Conservation (phyloP, 163 green algal genomes). For the Coccomyxa subellipsoidea region DNA sequence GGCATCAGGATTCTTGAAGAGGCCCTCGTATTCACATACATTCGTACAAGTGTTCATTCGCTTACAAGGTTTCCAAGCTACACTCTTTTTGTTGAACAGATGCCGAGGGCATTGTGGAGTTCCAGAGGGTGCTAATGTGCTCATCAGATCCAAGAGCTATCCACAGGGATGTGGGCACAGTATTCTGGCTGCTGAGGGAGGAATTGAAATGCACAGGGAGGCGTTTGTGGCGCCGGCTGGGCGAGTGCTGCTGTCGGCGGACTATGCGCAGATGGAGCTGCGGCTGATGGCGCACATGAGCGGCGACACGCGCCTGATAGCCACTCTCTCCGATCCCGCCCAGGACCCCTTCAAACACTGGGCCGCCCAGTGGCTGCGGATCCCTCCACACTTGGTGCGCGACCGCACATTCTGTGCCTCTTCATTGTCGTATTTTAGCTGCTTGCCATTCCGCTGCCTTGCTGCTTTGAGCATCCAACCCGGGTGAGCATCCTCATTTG, state of each 20-base stretch:
- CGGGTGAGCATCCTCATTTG: too few relatives aligned
- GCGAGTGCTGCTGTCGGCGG: slow-evolving; percentile 65
- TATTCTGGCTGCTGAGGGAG: too few relatives aligned
- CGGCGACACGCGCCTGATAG: slow-evolving; percentile 59
- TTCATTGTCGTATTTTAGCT: neutral
- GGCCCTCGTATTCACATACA: too few relatives aligned
- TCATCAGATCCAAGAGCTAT: too few relatives aligned
- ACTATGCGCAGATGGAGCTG: slow-evolving; percentile 82
- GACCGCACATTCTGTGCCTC: too few relatives aligned
- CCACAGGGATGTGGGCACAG: too few relatives aligned
- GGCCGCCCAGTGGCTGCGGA: slow-evolving; percentile 58
- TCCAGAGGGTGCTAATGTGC: too few relatives aligned
- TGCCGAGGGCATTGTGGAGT: too few relatives aligned
- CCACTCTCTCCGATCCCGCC: slow-evolving; percentile 38
- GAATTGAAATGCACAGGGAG: slow-evolving; percentile 25
- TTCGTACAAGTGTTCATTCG: too few relatives aligned
- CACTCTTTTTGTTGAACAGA: too few relatives aligned
- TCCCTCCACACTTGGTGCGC: slow-evolving; percentile 26
- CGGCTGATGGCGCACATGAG: slow-evolving; percentile 87
- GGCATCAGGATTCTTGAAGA: too few relatives aligned
- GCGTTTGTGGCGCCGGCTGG: slow-evolving; percentile 56
- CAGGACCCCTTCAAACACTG: slow-evolving; percentile 71
- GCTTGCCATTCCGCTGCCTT: neutral
- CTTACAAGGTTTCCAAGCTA: too few relatives aligned
- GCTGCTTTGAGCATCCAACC: neutral